phyloP scores from a whole-genome alignment of 805 yeast species.

The Danielia oregonensis region DNA sequence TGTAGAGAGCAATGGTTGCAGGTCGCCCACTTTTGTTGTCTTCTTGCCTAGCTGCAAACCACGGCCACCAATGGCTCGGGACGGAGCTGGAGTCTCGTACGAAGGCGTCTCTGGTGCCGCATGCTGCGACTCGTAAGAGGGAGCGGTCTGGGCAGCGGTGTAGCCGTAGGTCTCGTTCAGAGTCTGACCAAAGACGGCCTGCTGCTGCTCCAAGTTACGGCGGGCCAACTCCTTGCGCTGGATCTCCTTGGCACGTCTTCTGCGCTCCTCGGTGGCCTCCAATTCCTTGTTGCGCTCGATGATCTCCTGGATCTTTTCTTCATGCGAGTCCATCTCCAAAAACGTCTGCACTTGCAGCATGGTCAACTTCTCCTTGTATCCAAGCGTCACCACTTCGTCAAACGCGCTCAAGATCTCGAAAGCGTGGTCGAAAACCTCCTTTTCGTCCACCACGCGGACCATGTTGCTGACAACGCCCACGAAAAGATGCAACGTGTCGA shows the following conservation, averaged over 20 bases:
- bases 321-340: conserved; percentile 96
- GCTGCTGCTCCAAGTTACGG: conserved; percentile 49
- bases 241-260: conserved; percentile 88
- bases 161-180: conserved; percentile 11
- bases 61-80: conserved; percentile 50
- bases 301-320: conserved; percentile 96
- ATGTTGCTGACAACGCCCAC: conserved; percentile 76
- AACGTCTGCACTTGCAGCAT: conserved; percentile 80
- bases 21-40: conserved; percentile 26
- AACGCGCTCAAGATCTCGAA: conserved; percentile 89
- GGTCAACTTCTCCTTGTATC: conserved; percentile 84
- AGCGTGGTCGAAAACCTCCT: conserved; percentile 77
- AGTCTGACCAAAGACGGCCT: conserved; percentile 6
- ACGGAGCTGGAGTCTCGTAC: conserved; percentile 6
- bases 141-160: conserved; percentile 13
- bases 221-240: conserved; percentile 74
- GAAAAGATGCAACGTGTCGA: conserved; percentile 84
- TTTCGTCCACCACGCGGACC: conserved; percentile 70
- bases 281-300: conserved; percentile 94
- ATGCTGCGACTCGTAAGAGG: conserved; percentile 6
- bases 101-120: conserved; percentile 26
- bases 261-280: conserved; percentile 96
- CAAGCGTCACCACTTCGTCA: conserved; percentile 88
- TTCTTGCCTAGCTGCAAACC: conserved; percentile 78
- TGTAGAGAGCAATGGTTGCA: conserved; percentile 21